phyloP scores from a whole-genome alignment of 148 eudicot genomes.

The Chenopodium album region DNA sequence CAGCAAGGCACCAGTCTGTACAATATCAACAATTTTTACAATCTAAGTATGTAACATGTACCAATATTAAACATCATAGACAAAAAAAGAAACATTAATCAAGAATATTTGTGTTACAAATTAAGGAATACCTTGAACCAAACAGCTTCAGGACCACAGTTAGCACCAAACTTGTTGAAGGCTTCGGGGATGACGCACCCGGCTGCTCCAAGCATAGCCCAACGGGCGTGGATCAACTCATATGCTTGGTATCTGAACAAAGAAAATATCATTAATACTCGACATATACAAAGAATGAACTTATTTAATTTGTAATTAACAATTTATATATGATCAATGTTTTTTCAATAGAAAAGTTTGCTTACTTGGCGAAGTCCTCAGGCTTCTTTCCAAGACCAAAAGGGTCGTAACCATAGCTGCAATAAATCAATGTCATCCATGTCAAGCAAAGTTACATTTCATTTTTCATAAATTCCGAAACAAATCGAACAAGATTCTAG shows the following conservation, averaged over 20 bases:
- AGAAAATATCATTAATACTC: not conserved
- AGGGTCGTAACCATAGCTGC: constrained; percentile 99
- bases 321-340: no score
- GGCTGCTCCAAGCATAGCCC: constrained; percentile 99
- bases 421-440: not conserved
- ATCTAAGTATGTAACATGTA: no score
- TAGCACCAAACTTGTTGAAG: constrained; percentile 93
- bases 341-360: not conserved
- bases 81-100: not conserved
- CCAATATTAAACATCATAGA: not conserved
- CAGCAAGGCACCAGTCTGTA: constrained; percentile 91
- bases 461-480: not conserved
- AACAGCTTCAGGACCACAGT: constrained; percentile 99
- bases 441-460: not conserved
- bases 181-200: constrained; percentile 96
- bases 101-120: not conserved
- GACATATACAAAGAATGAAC: not conserved
- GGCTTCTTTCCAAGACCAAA: constrained; percentile 99
- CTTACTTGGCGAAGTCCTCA: constrained; percentile 92
- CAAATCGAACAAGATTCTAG: not conserved
- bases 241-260: constrained; percentile 72
- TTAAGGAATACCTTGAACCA: constrained; percentile 80
- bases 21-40: not conserved
- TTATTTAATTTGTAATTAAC: no score
- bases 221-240: constrained; percentile 88